Base-by-base conservation (phyloP, 139 green algal genomes). In the Edaphochlamys debaryana region DNA sequence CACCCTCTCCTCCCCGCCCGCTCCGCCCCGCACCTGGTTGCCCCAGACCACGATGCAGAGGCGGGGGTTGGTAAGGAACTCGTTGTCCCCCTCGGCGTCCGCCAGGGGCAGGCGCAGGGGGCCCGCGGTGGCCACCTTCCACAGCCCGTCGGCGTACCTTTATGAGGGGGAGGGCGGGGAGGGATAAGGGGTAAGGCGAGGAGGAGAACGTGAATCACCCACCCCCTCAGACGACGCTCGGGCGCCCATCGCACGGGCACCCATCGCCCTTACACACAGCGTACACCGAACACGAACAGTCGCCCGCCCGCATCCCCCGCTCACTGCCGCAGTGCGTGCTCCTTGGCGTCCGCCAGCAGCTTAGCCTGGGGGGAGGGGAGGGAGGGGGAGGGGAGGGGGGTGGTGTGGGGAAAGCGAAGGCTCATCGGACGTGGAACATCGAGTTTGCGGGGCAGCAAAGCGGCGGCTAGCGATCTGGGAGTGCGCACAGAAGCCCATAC, bases 101-200 rank as follows among this genome's bases (percentile, higher is more conserved):
- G 75, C 64, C 75, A 84, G 45, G 32, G 63, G 75, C 42, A 84
- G 69, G 23, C 68, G 79, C 41, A 87, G 69, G 11, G 86, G 79
- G 7, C 67, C 52, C 32, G 67, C 64, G 29, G 40, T 71, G 38
- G 92, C 92, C 29, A 89, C 71, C 30, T 77, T 60, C 92, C 92
- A 95, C 52, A 94, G 80, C 60, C 56, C 77, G 56, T 91, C 76
- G 2, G 68, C 38, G 64, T 78, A 85, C 7, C 72, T 85, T 36
- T 29, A 5, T 6, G 37, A 25, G 56, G 20, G 9, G 45, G 13
- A 54, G 45, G 25, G 56, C 1, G 56, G 56, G n/a, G 56, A 29
- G 1, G 56, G 17, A 15, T 32, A 29, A 63, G 9, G 54, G 22
- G 23, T 32, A 6, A 63, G 23, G 54, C 19, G 23, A 63, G 30